Percentiles rank a stretch among this genome's conserved stretches.
Conservation (phyloP, 768 basidiomycete species). For the Hemileccinum impolitum region DNA sequence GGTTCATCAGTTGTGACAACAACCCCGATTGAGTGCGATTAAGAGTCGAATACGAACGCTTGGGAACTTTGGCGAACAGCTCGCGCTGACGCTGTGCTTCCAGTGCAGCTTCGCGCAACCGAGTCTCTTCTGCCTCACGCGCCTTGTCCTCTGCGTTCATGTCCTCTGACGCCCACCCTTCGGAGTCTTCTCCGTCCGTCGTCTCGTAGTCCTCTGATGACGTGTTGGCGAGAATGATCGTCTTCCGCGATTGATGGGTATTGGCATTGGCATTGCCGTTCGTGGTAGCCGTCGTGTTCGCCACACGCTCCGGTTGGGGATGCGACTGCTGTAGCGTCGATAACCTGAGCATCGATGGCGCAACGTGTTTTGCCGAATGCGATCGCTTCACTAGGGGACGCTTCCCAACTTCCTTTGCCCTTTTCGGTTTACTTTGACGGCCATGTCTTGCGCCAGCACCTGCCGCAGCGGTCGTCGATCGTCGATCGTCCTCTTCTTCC, state of each 20-base stretch:
- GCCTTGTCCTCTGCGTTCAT: slow-evolving; percentile 36
- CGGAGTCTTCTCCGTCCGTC: slow-evolving; percentile 54
- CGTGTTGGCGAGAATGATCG: slow-evolving; percentile 45
- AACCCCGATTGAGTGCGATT: slow-evolving; percentile 55
- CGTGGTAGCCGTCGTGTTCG: slow-evolving; percentile 9
- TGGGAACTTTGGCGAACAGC: slow-evolving; percentile 67
- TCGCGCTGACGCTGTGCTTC: slow-evolving; percentile 66
- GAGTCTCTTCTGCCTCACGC: slow-evolving; percentile 30
- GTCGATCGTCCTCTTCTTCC: slow-evolving; percentile 22
- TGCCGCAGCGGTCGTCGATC: slow-evolving; percentile 13
- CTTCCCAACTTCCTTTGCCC: slow-evolving; percentile 32
- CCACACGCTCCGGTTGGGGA: slow-evolving; percentile 12
- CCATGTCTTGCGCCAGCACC: slow-evolving; percentile 11
- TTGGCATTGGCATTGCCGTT: slow-evolving; percentile 14
- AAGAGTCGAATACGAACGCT: slow-evolving; percentile 58
- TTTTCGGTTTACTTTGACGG: slow-evolving; percentile 26
- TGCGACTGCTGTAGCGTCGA: slow-evolving; percentile 23
- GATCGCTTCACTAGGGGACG: slow-evolving; percentile 27
- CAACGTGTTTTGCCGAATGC: slow-evolving; percentile 29
- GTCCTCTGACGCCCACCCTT: slow-evolving; percentile 64
- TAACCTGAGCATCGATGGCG: slow-evolving; percentile 25
- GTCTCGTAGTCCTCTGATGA: slow-evolving; percentile 50
- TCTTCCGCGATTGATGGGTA: slow-evolving; percentile 35
- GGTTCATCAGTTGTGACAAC: slow-evolving; percentile 68
- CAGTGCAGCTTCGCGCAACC: slow-evolving; percentile 51